A percentile compares a stretch with the other conserved stretches of the same genome.
These are phyloP conservation scores for Massariosphaeria phaeospora DNA, from an alignment of 495 filamentous ascomycete species.

Conservation along the genomic window DNA sequence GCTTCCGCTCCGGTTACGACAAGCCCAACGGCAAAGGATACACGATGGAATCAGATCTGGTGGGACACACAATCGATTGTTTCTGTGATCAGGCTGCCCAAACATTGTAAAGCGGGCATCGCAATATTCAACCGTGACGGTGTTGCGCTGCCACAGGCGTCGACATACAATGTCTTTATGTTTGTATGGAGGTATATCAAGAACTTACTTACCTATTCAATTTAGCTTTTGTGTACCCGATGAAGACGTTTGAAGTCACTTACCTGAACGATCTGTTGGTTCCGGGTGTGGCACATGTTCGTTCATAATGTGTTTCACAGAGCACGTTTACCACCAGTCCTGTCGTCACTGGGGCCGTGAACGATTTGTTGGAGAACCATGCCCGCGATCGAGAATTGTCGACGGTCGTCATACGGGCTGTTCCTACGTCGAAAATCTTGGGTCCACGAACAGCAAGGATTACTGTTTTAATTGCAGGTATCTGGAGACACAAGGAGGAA, in stretches of 20 bases:
- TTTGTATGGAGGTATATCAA: conserved; percentile 6
- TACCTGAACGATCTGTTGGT: no score
- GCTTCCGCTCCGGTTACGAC: background rate
- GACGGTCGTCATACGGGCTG: conserved; percentile 24
- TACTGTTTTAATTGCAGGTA: conserved; percentile 21
- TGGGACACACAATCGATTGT: conserved; percentile 3
- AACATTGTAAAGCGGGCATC: conserved; percentile 10
- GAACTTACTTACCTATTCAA: background rate
- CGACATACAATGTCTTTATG: conserved; percentile 1
- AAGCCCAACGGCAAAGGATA: background rate
- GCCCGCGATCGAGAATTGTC: conserved; percentile 23
- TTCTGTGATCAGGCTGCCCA: background rate
- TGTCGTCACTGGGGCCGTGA: conserved; percentile 30
- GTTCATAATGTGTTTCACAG: conserved; percentile 27
- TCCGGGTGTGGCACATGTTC: no score
- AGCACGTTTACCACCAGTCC: conserved; percentile 28
- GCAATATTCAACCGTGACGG: background rate
- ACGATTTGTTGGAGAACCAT: conserved; percentile 30
- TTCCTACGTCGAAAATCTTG: conserved; percentile 13
- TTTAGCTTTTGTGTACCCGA: background rate
- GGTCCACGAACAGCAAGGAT: conserved; percentile 20
- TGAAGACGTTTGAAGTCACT: background rate
- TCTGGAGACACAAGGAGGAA: background rate
- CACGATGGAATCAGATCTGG: background rate
- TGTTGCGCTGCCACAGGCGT: background rate